Evolutionary conservation across 148 eudicot genomes (phyloP).

Genomic region (Chenopodium quinoa): DNA sequence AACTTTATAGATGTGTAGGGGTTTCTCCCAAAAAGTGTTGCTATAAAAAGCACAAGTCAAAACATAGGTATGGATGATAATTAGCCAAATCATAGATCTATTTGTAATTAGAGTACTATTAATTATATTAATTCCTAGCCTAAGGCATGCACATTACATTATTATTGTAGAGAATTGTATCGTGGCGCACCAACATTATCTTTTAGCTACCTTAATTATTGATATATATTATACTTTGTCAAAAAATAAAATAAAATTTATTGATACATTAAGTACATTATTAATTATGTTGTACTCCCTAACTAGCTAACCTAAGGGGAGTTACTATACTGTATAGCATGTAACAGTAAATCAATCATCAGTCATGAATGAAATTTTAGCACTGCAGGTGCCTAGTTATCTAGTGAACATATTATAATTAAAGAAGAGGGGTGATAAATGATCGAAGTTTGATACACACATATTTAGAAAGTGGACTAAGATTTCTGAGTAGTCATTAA

Average conservation of each 20-base stretch:
- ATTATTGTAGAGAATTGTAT: background rate
- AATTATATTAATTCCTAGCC: background rate
- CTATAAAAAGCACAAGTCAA: slow-evolving; percentile 21
- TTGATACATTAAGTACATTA: background rate
- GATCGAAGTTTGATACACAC: no score
- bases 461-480: no score
- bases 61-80: slow-evolving; percentile 20
- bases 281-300: background rate
- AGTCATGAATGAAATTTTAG: background rate
- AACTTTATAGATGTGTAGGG: slow-evolving; percentile 12
- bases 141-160: background rate
- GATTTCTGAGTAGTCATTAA: no score
- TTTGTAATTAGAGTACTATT: background rate
- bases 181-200: slow-evolving; percentile 4
- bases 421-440: no score
- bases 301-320: background rate
- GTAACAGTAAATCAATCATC: background rate
- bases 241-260: no score
- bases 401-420: no score
- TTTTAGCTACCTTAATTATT: background rate
- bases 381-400: background rate
- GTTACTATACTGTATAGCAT: background rate
- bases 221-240: background rate
- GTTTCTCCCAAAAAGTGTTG: slow-evolving; percentile 15
- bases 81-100: slow-evolving; percentile 1